Base-by-base conservation (phyloP, 2,329 filamentous ascomycete genomes). In the Verticillium klebahnii region DNA sequence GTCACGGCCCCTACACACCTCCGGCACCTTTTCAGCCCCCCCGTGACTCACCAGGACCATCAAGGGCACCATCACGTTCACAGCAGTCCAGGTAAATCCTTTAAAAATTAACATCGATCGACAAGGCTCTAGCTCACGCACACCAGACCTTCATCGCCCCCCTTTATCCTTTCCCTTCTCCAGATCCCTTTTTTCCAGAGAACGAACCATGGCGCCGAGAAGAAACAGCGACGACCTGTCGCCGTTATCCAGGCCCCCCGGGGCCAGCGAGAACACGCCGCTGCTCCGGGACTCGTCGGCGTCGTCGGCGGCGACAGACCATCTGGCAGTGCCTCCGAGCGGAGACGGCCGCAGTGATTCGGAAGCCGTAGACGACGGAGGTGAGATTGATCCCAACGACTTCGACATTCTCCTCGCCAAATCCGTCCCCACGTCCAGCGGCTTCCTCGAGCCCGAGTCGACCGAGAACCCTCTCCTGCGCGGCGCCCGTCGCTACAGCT, bases 381-480 rank as follows among this genome's bases (percentile, higher is more conserved):
- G 63, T 52, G 65, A 67, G 58, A 70, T 75, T 11, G 72, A 73
- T 60, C 67, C 71, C 36, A 74, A 75, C 65, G 72, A 74, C 31
- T 72, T 76, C 55, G 72, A 75, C 62, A 64, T 76, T 56, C 63
- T 74, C 52, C 67, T 81, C 9, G 77, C 78, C 1, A 72, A 72
- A 31, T 80, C 79, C 3, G 63, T 78, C 57, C 78, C 75, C 15
- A 74, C 74, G 0, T 69, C 69, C 2, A 74, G 70, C 6, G 64
- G 64, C 14, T 70, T 76, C 23, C 70, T 81, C 11, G 77, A 79
- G 61, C 77, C 79, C 11, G 79, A 80, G 64, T 67, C 75, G 2
- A 63, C 73, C 50, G 75, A 78, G 63, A 72, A 74, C 60, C 71
- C 76, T 57, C 74, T 80, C 71, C 70, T 82, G 2, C 68, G 73